These are phyloP conservation scores for Zymoseptoria passerinii DNA, from an alignment of 2,329 filamentous ascomycete genomes.

Conservation along the genomic window DNA sequence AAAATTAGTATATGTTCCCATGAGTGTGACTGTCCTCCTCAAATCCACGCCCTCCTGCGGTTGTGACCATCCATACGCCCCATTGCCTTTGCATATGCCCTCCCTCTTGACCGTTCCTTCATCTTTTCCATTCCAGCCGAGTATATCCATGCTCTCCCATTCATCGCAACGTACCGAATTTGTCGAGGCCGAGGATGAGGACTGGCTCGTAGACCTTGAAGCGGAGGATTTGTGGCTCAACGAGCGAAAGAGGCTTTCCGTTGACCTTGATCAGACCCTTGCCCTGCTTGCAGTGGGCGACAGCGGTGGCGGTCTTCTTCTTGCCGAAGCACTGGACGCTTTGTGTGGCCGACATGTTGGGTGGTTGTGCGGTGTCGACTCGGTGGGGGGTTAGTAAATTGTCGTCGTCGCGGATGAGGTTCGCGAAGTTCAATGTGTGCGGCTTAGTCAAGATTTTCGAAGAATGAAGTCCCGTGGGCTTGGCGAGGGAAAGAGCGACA, in stretches of 20 bases:
- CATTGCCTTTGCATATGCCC: neutral
- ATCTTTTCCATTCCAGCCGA: neutral
- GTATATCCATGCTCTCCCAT: neutral
- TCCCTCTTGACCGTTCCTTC: conserved; percentile 1
- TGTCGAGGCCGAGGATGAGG: conserved; percentile 93
- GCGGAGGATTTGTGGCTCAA: conserved; percentile 92
- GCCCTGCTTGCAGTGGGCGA: conserved; percentile 87
- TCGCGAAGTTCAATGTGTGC: conserved; percentile 3
- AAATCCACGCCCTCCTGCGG: conserved; percentile 2
- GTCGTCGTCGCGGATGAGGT: conserved; percentile 7
- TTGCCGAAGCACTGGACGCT: conserved; percentile 93
- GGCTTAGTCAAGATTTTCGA: neutral
- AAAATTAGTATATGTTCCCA: conserved; percentile 16
- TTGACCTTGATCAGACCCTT: conserved; percentile 98
- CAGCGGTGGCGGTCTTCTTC: conserved; percentile 58
- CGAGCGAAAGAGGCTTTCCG: conserved; percentile 86
- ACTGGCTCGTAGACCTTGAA: conserved; percentile 99
- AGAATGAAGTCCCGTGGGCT: conserved; percentile 1
- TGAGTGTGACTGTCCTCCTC: conserved; percentile 2
- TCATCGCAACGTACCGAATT: conserved; percentile 57
- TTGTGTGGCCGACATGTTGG: conserved; percentile 58
- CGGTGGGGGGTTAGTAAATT: conserved; percentile 4
- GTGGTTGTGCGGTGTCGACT: conserved; percentile 8
- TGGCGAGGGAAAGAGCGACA: neutral
- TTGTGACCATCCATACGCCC: neutral